Percentiles rank a stretch among this genome's conserved stretches.
phyloP scores from a whole-genome alignment of 768 basidiomycete genomes.

The Hypholoma sublateritium region DNA sequence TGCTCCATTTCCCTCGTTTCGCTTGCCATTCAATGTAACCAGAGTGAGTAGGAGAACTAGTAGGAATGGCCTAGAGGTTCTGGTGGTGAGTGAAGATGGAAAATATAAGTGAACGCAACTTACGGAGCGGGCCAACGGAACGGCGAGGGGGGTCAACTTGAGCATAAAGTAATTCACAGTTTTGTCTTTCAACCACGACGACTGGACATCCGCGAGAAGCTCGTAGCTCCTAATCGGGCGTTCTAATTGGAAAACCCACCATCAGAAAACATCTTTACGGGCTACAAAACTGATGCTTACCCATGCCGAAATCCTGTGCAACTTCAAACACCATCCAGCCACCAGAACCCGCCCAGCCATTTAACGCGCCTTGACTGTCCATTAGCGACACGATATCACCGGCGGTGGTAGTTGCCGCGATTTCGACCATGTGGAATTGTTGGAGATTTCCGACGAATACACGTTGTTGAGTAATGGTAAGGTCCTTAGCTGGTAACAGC shows the following conservation, averaged over 20 bases:
- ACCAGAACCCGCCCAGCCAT: constrained; percentile 53
- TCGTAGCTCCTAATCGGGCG: constrained; percentile 90
- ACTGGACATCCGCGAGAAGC: constrained; percentile 71
- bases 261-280: constrained; percentile 6
- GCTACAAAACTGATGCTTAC: constrained; percentile 40
- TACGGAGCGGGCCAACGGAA: constrained; percentile 58
- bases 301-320: constrained; percentile 91
- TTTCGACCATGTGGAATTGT: constrained; percentile 71
- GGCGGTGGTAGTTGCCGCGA: constrained; percentile 65
- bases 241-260: constrained; percentile 46
- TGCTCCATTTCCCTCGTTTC: constrained; percentile 94
- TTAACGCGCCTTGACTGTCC: constrained; percentile 64
- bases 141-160: constrained; percentile 68
- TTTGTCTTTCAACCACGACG: constrained; percentile 87
- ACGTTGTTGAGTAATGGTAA: constrained; percentile 55
- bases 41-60: constrained; percentile 44
- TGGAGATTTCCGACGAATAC: constrained; percentile 80
- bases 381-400: constrained; percentile 70
- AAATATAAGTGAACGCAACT: constrained; percentile 22
- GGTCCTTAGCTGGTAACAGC: constrained; percentile 1
- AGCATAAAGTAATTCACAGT: constrained; percentile 78
- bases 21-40: constrained; percentile 86
- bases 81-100: constrained; percentile 4
- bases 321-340: constrained; percentile 92
- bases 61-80: constrained; percentile 35